Percentiles rank a stretch among this genome's conserved stretches.
phyloP scores from a whole-genome alignment of 1,284 basidiomycete genomes.

The Pseudozyma hubeiensis region DNA sequence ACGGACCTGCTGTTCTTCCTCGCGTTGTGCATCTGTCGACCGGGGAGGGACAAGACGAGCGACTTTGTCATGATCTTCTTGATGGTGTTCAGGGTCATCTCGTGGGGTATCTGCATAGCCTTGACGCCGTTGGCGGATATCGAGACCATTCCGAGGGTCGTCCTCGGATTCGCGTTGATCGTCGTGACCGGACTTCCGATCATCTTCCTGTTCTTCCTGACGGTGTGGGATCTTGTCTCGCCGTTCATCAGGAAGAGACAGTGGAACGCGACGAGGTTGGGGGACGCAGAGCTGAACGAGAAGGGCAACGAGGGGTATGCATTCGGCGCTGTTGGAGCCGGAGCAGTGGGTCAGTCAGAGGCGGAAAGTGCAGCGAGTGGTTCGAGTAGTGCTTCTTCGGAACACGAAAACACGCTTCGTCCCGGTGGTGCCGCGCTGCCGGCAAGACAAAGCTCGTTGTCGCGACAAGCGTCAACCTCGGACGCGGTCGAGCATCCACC shows the following conservation, averaged over 20 bases:
- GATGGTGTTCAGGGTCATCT: constrained; percentile 54
- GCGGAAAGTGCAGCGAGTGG: constrained; percentile 8
- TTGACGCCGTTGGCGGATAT: constrained; percentile 59
- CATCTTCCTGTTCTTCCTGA: constrained; percentile 60
- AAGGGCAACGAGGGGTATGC: constrained; percentile 13
- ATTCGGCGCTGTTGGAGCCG: constrained; percentile 30
- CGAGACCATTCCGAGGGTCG: constrained; percentile 63
- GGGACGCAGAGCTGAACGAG: constrained; percentile 28
- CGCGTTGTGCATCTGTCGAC: constrained; percentile 56
- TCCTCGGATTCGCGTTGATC: constrained; percentile 64
- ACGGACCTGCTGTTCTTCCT: constrained; percentile 63
- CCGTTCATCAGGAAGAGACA: constrained; percentile 49
- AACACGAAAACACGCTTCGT: constrained; percentile 3
- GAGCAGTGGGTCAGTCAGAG: constrained; percentile 7
- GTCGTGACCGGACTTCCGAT: constrained; percentile 62
- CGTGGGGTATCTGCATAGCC: constrained; percentile 62
- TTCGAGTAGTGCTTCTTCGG: constrained; percentile 26
- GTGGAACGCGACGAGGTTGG: constrained; percentile 39
- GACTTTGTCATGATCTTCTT: constrained; percentile 64
- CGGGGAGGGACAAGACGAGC: constrained; percentile 57
- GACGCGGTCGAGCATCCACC: constrained; percentile 11
- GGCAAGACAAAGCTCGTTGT: constrained; percentile 9
- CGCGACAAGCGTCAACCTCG: constrained; percentile 2
- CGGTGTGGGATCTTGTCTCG: constrained; percentile 55
- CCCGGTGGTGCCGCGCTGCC: constrained; percentile 2